Conservation (phyloP, 2,329 filamentous ascomycete genomes). For the Fusarium sp. region DNA sequence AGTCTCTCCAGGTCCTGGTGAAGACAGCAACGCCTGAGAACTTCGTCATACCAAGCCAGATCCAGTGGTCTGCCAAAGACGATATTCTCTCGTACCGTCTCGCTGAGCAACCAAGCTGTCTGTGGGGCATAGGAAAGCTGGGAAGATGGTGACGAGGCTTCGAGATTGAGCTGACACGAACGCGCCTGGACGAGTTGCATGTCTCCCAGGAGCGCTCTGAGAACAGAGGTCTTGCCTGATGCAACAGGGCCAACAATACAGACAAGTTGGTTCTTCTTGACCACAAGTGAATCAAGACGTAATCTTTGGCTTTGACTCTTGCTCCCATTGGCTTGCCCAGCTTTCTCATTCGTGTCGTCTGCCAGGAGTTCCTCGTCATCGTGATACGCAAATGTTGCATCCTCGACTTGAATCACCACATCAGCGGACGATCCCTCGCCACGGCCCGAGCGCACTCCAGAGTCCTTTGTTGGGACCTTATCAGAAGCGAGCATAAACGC, state of each 20-base stretch:
- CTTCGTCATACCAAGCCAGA: constrained; percentile 18
- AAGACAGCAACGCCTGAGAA: constrained; percentile 16
- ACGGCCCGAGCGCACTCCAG: not conserved
- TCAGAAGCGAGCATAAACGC: constrained; percentile 26
- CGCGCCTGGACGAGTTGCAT: constrained; percentile 16
- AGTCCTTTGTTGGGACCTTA: fast-evolving
- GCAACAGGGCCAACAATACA: constrained; percentile 20
- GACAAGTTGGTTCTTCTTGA: constrained; percentile 6
- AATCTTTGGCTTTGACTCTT: not conserved
- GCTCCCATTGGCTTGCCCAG: not conserved
- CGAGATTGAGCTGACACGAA: not conserved
- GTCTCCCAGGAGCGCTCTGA: constrained; percentile 16
- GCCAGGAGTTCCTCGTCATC: constrained; percentile 7
- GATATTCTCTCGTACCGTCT: constrained; percentile 24
- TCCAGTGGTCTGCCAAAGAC: constrained; percentile 13
- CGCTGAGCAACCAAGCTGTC: constrained; percentile 21
- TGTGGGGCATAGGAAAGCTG: constrained; percentile 19
- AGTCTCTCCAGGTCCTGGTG: constrained; percentile 18
- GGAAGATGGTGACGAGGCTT: not conserved
- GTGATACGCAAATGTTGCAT: constrained; percentile 17
- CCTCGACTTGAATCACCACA: not conserved
- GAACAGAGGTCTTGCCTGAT: constrained; percentile 19
- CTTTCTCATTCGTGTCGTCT: not conserved
- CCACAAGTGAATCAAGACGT: not conserved
- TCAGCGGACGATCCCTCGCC: not conserved